These are phyloP conservation scores for Microascus cirrosus DNA, from an alignment of 2,329 filamentous ascomycete species.

Conservation along the genomic window DNA sequence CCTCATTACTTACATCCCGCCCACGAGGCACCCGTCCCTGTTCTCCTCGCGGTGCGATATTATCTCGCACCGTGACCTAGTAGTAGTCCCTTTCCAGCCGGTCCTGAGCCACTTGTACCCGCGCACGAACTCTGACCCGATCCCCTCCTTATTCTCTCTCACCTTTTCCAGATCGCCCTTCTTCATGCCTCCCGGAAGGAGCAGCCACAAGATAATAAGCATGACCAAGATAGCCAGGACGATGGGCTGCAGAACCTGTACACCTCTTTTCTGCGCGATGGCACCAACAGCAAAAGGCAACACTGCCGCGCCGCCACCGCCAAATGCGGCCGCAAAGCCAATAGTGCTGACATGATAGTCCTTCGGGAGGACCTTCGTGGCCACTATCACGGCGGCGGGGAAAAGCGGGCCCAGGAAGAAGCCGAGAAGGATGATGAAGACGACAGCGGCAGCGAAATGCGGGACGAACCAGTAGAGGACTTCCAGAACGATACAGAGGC, in stretches of 20 bases:
- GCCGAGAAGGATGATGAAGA: constrained; percentile 61
- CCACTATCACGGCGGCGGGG: constrained; percentile 58
- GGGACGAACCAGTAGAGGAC: constrained; percentile 76
- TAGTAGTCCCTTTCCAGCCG: background rate
- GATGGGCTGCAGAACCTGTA: constrained; percentile 45
- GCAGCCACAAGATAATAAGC: constrained; percentile 28
- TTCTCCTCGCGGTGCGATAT: too few relatives aligned
- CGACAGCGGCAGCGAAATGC: constrained; percentile 59
- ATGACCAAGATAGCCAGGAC: constrained; percentile 35
- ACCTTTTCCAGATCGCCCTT: constrained; percentile 29
- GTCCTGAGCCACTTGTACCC: background rate
- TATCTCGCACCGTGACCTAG: background rate
- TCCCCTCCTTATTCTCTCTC: constrained; percentile 16
- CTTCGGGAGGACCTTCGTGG: constrained; percentile 57
- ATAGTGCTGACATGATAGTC: constrained; percentile 66
- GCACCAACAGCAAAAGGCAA: constrained; percentile 56
- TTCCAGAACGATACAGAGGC: constrained; percentile 50
- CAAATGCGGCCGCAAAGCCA: constrained; percentile 68
- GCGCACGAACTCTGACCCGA: background rate
- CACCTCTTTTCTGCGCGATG: constrained; percentile 46
- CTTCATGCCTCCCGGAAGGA: constrained; percentile 26
- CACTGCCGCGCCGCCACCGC: constrained; percentile 58
- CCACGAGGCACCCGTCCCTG: too few relatives aligned
- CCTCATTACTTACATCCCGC: too few relatives aligned
- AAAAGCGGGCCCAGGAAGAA: constrained; percentile 76